Evolutionary conservation across 1,139 yeast genomes (phyloP), one percentile per base, ranked within the genome.

Genomic region (Lipomyces yarrowii): DNA sequence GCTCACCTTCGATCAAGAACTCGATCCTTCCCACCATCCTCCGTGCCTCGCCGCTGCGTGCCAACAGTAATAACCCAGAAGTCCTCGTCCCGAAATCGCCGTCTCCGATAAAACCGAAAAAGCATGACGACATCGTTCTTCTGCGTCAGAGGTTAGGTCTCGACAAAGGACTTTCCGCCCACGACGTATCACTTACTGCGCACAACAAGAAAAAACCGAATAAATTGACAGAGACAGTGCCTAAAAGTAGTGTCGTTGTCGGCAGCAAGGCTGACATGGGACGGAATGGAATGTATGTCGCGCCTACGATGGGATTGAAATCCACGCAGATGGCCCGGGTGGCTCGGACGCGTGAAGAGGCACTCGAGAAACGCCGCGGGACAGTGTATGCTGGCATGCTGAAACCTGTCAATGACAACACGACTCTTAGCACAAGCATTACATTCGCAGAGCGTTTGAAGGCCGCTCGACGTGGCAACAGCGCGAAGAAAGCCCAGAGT

Each of bases 71-170:
- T 15, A 42, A 18, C 5, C 48, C 48, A n/a, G 3, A 61, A 30
- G 57, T 61, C 8, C 64, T 55, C 32, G 61, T 61, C 30, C 42
- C 56, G 32, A 61, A 61, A 39, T 57, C 64, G 26, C 64, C 64
- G 13, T 61, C 64, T 15, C 64, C 64, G 32, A 33, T 54, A 4
- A 61, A 61, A 18, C 39, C 58, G 8, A 56, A 56, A 30, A 54
- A 15, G 18, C 53, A 13, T 6, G 58, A 56, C 15, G 58, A 56
- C 48, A 21, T 13, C 10, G 30, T 56, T 21, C 58, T 54, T 2
- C 35, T 60, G 21, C 35, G 64, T 7, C 57, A 51, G 39, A 48
- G 23, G 21, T 42, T 61, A 13, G 64, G 64, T 2, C 54, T 61
- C n/a, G 64, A 61, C 56, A 42, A 33, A 2, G 63, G 63, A 3